phyloP scores from a whole-genome alignment of 495 filamentous ascomycete species.

The Hypoxylon crocopeplum region DNA sequence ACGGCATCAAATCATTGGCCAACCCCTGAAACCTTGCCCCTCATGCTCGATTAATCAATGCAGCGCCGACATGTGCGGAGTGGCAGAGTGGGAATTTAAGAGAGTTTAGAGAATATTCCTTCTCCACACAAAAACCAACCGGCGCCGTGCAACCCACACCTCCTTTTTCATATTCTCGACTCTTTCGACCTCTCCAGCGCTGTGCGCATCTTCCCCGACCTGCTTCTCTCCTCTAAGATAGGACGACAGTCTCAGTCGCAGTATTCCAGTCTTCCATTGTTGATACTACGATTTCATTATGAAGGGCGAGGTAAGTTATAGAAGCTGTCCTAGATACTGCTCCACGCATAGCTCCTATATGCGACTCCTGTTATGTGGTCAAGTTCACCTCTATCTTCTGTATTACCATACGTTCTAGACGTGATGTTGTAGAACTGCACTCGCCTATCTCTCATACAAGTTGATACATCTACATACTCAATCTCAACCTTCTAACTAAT shows the following conservation, averaged over 20 bases:
- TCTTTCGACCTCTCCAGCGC: slow-evolving; percentile 32
- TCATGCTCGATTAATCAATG: slow-evolving; percentile 26
- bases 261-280: slow-evolving; percentile 25
- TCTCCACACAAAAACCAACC: slow-evolving; percentile 35
- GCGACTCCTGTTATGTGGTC: background rate
- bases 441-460: background rate
- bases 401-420: slow-evolving; percentile 1
- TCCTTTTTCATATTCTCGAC: slow-evolving; percentile 28
- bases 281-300: slow-evolving; percentile 38
- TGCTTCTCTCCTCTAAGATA: slow-evolving; percentile 27
- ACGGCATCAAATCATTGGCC: slow-evolving; percentile 20
- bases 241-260: slow-evolving; percentile 28
- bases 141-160: slow-evolving; percentile 22
- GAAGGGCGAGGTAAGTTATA: slow-evolving; percentile 47
- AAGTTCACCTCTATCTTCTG: background rate
- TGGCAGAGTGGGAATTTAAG: background rate
- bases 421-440: slow-evolving; percentile 2
- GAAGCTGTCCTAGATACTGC: background rate
- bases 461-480: slow-evolving; percentile 6
- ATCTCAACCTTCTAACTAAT: slow-evolving; percentile 12
- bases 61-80: slow-evolving; percentile 1
- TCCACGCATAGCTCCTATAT: background rate
- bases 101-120: slow-evolving; percentile 3
- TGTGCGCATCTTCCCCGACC: slow-evolving; percentile 36
- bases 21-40: slow-evolving; percentile 37